Evolutionary conservation across 257 asterid species (phyloP), one percentile per base, ranked within the genome.

Genomic region (Orobanche coerulescens): DNA sequence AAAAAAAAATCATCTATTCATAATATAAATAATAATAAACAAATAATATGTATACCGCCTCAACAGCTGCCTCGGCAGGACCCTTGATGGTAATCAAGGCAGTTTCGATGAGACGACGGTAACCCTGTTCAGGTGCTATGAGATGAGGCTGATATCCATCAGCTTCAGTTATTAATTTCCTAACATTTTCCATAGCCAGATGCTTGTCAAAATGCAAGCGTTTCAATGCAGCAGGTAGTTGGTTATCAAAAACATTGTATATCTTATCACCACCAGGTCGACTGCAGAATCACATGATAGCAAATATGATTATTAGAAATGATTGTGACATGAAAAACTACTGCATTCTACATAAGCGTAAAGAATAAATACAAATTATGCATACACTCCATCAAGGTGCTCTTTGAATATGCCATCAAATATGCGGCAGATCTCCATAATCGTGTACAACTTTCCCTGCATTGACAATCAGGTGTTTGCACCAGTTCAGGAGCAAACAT

Each of bases 61-160:
- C 92, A 70, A 86, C 95, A 69, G 86, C 80, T 52, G 83, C 88
- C 73, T 83, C 92, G 25, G 88, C 88, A 58, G 92, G 88, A 58
- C 95, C 95, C 69, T 78, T 86, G 72, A 86, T 75, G 16, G 88
- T 75, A 63, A 75, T 48, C 73, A 86, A 56, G 59, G 92, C 79
- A 33, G 88, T 81, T 72, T 83, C 92, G 70, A 83, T 86, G 30
- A 86, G 86, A 67, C 88, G 88, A 10, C 88, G 88, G 46, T 83
- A 86, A 47, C 95, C 95, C 75, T 86, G 84, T 62, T 86, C 95
- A 0, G 92, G 95, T 54, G 95, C 95, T 61, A 86, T 86, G 57
- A 86, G 83, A 74, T 86, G 95, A 5, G 95, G 92, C 61, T 86
- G 92, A 66, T 86, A 86, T 44, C 95, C 95, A 72, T 86, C 95